Evolutionary conservation across 768 basidiomycete species (phyloP).

Genomic region (Russula sp.): DNA sequence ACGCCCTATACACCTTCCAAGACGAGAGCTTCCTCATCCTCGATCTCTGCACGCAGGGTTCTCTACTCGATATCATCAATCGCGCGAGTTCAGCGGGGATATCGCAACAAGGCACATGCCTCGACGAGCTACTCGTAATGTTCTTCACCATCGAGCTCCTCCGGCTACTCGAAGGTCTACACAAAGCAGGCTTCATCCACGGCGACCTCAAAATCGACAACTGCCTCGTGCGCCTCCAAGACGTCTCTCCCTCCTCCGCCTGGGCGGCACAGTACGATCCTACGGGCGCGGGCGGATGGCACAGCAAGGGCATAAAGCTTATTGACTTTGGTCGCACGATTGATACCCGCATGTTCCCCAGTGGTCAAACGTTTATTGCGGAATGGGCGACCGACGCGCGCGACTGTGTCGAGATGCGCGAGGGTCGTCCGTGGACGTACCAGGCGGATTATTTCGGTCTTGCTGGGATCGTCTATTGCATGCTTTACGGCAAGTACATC

Average conservation of each 20-base stretch:
- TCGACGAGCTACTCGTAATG: slow-evolving; percentile 91
- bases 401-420: slow-evolving; percentile 90
- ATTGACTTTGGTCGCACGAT: slow-evolving; percentile 98
- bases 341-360: slow-evolving; percentile 79
- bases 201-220: slow-evolving; percentile 99
- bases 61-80: slow-evolving; percentile 89
- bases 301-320: slow-evolving; percentile 79
- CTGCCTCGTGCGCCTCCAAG: slow-evolving; percentile 88
- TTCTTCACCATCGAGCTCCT: slow-evolving; percentile 95
- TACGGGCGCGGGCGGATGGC: slow-evolving; percentile 81
- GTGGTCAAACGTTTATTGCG: slow-evolving; percentile 73
- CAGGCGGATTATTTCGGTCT: slow-evolving; percentile 98
- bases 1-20: slow-evolving; percentile 74
- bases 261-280: slow-evolving; percentile 80
- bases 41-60: slow-evolving; percentile 87
- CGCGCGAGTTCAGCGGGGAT: slow-evolving; percentile 71
- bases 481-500: slow-evolving; percentile 97
- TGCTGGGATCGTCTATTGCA: slow-evolving; percentile 89
- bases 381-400: slow-evolving; percentile 88
- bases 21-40: slow-evolving; percentile 92
- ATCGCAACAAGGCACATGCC: slow-evolving; percentile 71
- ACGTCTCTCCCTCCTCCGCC: slow-evolving; percentile 63
- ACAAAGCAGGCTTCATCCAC: slow-evolving; percentile 83
- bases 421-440: slow-evolving; percentile 84
- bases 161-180: slow-evolving; percentile 77